These are phyloP conservation scores for Xylaria sp. DNA, from an alignment of 2,329 filamentous ascomycete species.

Conservation along the genomic window DNA sequence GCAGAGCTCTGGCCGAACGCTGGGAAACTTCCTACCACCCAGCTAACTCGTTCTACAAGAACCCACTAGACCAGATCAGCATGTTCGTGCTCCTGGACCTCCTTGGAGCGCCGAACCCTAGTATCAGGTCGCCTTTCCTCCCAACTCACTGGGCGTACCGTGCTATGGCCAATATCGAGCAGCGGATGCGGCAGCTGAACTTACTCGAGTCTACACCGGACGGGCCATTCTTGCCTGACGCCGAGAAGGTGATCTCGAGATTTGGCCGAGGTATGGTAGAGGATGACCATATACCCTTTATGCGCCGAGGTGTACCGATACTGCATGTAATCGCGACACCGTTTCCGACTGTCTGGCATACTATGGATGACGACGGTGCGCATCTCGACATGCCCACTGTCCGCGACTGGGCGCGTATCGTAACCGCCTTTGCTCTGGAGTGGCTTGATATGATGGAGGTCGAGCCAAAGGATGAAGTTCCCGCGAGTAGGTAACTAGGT, in stretches of 20 bases:
- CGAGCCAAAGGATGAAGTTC: conserved; percentile 43
- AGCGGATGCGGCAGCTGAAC: conserved; percentile 67
- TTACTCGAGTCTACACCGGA: conserved; percentile 57
- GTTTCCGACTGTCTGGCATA: conserved; percentile 80
- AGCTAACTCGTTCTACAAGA: conserved; percentile 75
- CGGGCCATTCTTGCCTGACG: conserved; percentile 66
- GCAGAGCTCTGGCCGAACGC: conserved; percentile 71
- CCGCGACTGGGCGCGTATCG: conserved; percentile 79
- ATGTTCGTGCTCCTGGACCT: conserved; percentile 81
- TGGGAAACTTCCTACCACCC: conserved; percentile 76
- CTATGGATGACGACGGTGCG: conserved; percentile 73
- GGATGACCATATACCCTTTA: conserved; percentile 84
- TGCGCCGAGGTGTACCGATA: conserved; percentile 77
- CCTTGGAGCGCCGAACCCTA: conserved; percentile 69
- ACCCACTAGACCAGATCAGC: conserved; percentile 75
- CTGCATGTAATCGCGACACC: conserved; percentile 79
- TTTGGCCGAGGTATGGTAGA: conserved; percentile 58
- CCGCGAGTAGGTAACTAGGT: conserved; percentile 4
- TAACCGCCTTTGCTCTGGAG: conserved; percentile 78
- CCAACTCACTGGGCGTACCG: conserved; percentile 86
- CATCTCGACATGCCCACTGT: conserved; percentile 77
- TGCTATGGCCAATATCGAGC: conserved; percentile 71
- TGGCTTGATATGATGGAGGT: conserved; percentile 76
- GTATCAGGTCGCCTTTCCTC: conserved; percentile 76
- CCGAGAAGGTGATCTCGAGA: conserved; percentile 55